phyloP scores from a whole-genome alignment of 805 yeast genomes.

The Babjeviella inositovora region DNA sequence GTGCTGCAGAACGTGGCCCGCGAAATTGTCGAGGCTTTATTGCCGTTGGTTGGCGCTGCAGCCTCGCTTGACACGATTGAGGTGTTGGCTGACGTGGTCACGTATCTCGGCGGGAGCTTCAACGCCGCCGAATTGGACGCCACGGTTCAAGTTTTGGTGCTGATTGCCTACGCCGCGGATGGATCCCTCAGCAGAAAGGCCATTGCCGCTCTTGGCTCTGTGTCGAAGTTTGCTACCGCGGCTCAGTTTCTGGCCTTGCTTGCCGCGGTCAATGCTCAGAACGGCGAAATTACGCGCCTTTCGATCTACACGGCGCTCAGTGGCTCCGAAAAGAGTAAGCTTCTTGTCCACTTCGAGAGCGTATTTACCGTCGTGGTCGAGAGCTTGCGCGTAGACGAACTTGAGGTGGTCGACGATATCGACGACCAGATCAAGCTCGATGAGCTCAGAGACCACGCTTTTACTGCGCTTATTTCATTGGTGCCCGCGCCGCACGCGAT shows the following conservation, averaged over 20 bases:
- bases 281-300: conserved; percentile 5
- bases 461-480: conserved; percentile 20
- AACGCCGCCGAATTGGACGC: conserved; percentile 13
- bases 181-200: conserved; percentile 35
- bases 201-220: conserved; percentile 26
- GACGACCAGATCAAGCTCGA: conserved; percentile 24
- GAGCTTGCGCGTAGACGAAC: conserved; percentile 10
- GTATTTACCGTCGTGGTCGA: conserved; percentile 7
- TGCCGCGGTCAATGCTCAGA: conserved; percentile 5
- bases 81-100: conserved; percentile 37
- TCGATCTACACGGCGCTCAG: conserved; percentile 9
- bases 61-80: conserved; percentile 43
- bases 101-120: conserved; percentile 26
- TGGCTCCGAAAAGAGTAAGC: conserved; percentile 8
- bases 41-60: conserved; percentile 17
- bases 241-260: conserved; percentile 8
- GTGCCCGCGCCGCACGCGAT: conserved; percentile 19
- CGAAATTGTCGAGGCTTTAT: conserved; percentile 15
- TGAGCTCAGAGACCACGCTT: conserved; percentile 32
- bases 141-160: conserved; percentile 12
- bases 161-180: conserved; percentile 17
- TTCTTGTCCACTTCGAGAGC: conserved; percentile 6
- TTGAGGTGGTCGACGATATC: conserved; percentile 16
- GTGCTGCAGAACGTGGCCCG: conserved; percentile 9
- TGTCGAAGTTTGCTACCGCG: conserved; percentile 12